A percentile compares a stretch with the other conserved stretches of the same genome.
Evolutionary conservation across 2,329 filamentous ascomycete species (phyloP).

Genomic region (Colletotrichum lentis): DNA sequence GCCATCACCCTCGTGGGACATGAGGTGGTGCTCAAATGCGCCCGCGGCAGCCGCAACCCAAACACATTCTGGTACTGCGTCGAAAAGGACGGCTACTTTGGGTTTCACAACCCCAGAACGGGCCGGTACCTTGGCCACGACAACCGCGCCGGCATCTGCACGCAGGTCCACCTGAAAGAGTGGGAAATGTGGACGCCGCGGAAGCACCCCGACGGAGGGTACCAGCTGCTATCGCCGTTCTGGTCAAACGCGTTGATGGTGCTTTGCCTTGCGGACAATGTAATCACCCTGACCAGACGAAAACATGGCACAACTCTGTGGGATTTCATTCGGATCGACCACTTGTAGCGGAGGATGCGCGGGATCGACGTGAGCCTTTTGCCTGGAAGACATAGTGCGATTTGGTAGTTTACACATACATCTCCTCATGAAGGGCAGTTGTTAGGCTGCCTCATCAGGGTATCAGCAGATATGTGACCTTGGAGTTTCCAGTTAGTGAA

Average conservation of each 20-base stretch:
- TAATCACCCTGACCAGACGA: not conserved
- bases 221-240: constrained; percentile 17
- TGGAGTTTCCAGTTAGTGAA: no score
- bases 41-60: not conserved
- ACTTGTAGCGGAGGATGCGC: no score
- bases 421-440: no score
- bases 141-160: constrained; percentile 3
- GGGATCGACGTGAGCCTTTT: no score
- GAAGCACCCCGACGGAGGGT: not conserved
- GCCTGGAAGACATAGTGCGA: no score
- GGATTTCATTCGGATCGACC: constrained; percentile 3
- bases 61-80: constrained; percentile 47
- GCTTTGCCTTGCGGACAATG: not conserved
- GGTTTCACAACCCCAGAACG: constrained; percentile 49
- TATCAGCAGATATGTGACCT: no score
- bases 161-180: not conserved
- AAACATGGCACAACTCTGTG: constrained; percentile 11
- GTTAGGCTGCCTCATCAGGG: no score
- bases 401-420: no score
- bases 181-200: constrained; percentile 21
- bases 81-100: constrained; percentile 50
- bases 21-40: constrained; percentile 5
- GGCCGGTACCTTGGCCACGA: constrained; percentile 48
- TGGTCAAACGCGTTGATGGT: not conserved
- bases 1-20: constrained; percentile 31